These are phyloP conservation scores for Toxoplasma gondii DNA, from an alignment of 169 alveolate genomes.

Conservation along the genomic window DNA sequence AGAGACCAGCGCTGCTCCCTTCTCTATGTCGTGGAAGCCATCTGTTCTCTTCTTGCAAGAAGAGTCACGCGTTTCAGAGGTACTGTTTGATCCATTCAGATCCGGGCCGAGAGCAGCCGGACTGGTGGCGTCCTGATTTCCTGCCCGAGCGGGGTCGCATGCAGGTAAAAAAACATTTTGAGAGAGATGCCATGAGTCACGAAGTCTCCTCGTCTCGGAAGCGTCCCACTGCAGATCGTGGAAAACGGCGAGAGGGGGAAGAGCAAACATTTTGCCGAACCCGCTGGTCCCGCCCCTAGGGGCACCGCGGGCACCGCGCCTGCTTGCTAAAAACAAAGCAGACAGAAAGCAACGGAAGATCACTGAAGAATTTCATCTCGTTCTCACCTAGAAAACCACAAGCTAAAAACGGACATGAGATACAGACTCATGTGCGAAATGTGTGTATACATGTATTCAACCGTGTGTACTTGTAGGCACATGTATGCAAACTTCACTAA, in stretches of 20 bases:
- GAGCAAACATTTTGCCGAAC: neutral
- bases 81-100: neutral
- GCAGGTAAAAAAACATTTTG: no score
- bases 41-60: neutral
- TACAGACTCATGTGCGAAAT: no score
- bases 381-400: no score
- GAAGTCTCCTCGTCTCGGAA: neutral
- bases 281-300: neutral
- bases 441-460: no score
- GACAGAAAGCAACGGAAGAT: neutral
- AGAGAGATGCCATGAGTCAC: neutral
- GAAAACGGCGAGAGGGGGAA: neutral
- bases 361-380: neutral
- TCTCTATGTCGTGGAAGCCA: neutral
- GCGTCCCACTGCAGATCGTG: slow-evolving; percentile 27
- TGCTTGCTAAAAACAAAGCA: neutral
- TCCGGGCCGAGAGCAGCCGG: neutral
- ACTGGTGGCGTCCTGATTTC: no score
- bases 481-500: no score
- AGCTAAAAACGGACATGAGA: no score
- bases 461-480: no score
- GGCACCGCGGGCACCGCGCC: neutral
- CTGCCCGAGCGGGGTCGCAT: no score
- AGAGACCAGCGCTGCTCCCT: neutral
- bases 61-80: neutral